Base-by-base conservation (phyloP, 345 rosid genomes). In the Boechera divaricarpa region DNA sequence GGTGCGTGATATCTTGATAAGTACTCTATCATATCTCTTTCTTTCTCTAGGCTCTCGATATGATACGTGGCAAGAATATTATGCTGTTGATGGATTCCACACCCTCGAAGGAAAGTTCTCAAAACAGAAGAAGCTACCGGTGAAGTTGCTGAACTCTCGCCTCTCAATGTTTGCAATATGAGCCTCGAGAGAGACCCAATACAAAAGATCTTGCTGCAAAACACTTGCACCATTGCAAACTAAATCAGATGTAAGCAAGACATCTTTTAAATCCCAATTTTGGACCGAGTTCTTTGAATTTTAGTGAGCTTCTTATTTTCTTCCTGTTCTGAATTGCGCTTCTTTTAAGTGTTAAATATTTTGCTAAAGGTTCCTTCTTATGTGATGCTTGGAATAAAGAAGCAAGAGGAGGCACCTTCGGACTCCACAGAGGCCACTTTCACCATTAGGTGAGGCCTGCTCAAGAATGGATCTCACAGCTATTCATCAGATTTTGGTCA, bases 401-500 rank as follows among this genome's bases (percentile, higher is more conserved):
- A 89, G 80, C 88, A 84, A 0, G 94, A 86, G 67, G 94, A 89
- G 75, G 87, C 90, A n/a, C 93, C 90, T 18, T 73, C 90, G 68
- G 68, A 86, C 97, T 7, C 94, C 87, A 26, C 94, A 79, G 48
- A 89, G 85, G 31, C 98, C 89, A 58, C 95, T 87, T 73, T 90
- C 98, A 26, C 84, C 90, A 36, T 84, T 93, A 90, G 99, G 97
- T 1, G 99, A 90, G 77, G 98, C 99, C 62, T 96, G 98, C 81
- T 91, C 91, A 48, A 85, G 97, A 78, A 86, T 87, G 86, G 98
- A 96, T 85, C 97, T 96, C 72, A 96, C 97, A 21, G 97, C 97
- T 39, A 93, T 96, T 82, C 97, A 96, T 83, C 97, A 87, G 81
- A 87, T 96, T 63, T 82, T 96, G 79, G 92, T 93, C 33, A 83